A percentile compares a stretch with the other conserved stretches of the same genome.
These are phyloP conservation scores for Spathaspora gorwiae DNA, from an alignment of 805 yeast species.

Conservation along the genomic window DNA sequence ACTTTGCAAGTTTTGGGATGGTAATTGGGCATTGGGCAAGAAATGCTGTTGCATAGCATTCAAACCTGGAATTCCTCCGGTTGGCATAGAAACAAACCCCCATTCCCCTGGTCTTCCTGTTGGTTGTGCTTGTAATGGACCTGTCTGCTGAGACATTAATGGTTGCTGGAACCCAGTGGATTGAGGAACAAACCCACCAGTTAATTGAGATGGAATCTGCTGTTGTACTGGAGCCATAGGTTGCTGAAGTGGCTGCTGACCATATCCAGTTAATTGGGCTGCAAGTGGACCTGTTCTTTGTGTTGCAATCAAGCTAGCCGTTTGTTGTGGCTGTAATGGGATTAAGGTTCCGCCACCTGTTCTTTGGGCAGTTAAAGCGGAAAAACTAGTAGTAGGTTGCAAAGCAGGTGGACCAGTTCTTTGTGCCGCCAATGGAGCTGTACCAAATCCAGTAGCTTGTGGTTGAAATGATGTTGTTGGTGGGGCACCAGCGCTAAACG, in stretches of 20 bases:
- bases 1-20: conserved; percentile 35
- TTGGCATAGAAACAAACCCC: conserved; percentile 69
- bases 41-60: conserved; percentile 65
- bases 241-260: conserved; percentile 10
- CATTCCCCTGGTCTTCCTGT: conserved; percentile 76
- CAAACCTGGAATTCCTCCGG: conserved; percentile 68
- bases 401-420: conserved; percentile 41
- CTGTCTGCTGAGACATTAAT: conserved; percentile 38
- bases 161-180: conserved; percentile 19
- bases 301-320: conserved; percentile 58
- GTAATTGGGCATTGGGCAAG: conserved; percentile 46
- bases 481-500: conserved; percentile 10
- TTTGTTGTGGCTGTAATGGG: conserved; percentile 60
- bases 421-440: conserved; percentile 24
- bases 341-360: conserved; percentile 44
- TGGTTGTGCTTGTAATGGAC: conserved; percentile 44
- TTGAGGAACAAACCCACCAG: conserved; percentile 23
- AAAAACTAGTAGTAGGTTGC: conserved; percentile 14
- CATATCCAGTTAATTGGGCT: conserved; percentile 16
- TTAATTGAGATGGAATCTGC: conserved; percentile 16
- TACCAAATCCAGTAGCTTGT: conserved; percentile 26
- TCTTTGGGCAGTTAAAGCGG: conserved; percentile 30
- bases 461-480: conserved; percentile 31
- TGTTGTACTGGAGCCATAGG: conserved; percentile 11
- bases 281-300: conserved; percentile 36